These are phyloP conservation scores for Claviceps sp. DNA, from an alignment of 2,329 filamentous ascomycete genomes.

Conservation along the genomic window DNA sequence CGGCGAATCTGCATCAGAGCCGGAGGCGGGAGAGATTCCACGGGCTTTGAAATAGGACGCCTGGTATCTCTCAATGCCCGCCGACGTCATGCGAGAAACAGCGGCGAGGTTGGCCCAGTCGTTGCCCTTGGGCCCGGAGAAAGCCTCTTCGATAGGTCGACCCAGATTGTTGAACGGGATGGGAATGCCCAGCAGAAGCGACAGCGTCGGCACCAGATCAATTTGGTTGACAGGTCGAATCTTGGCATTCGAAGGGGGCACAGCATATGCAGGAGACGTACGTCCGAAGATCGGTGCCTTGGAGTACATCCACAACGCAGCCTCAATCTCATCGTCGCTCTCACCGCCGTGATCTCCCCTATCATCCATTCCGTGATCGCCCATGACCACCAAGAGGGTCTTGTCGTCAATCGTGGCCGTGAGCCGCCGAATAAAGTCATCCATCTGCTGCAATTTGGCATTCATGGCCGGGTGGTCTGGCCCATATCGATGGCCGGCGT, in stretches of 20 bases:
- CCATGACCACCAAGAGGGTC: slow-evolving; percentile 88
- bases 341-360: slow-evolving; percentile 98
- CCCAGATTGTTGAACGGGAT: slow-evolving; percentile 96
- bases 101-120: slow-evolving; percentile 66
- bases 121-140: slow-evolving; percentile 54
- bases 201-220: slow-evolving; percentile 84
- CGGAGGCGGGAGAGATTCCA: slow-evolving; percentile 48
- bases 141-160: slow-evolving; percentile 85
- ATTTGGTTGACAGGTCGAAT: slow-evolving; percentile 71
- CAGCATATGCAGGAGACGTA: slow-evolving; percentile 42
- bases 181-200: slow-evolving; percentile 76
- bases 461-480: slow-evolving; percentile 88
- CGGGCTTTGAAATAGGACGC: slow-evolving; percentile 64
- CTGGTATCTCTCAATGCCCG: slow-evolving; percentile 84
- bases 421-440: slow-evolving; percentile 60
- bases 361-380: slow-evolving; percentile 96
- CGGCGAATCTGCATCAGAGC: slow-evolving; percentile 28
- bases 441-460: slow-evolving; percentile 84
- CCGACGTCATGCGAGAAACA: slow-evolving; percentile 64
- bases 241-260: slow-evolving; percentile 60
- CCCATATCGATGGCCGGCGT: slow-evolving; percentile 91
- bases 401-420: slow-evolving; percentile 63
- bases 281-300: slow-evolving; percentile 76
- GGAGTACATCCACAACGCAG: slow-evolving; percentile 97
- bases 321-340: slow-evolving; percentile 89